These are phyloP conservation scores for Sugiyamaella neomexicana DNA, from an alignment of 1,139 yeast genomes.

Conservation along the genomic window DNA sequence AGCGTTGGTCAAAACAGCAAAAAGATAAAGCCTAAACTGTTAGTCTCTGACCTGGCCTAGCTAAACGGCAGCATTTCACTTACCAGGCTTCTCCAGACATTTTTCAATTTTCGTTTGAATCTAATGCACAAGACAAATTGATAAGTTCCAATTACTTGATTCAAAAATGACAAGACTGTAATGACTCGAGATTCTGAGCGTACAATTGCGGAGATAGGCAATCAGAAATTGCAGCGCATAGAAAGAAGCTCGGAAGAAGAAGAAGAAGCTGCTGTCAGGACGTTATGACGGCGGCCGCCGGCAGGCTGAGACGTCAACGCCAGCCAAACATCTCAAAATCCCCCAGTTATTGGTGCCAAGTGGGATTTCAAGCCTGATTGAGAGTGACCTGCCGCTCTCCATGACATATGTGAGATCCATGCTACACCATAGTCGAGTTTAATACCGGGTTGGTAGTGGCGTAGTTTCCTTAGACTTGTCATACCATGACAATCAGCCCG, in stretches of 20 bases:
- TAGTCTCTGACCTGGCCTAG: background rate
- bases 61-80: conserved; percentile 17
- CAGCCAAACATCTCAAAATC: no score
- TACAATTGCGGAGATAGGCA: background rate
- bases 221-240: background rate
- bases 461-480: background rate
- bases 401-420: no score
- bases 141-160: background rate
- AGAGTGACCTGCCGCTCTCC: no score
- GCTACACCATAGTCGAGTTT: no score
- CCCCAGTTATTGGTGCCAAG: no score
- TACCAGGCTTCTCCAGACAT: conserved; percentile 44
- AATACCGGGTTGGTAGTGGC: background rate
- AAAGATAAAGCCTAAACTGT: conserved; percentile 34
- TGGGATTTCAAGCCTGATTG: no score
- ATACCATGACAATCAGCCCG: background rate
- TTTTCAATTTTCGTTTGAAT: conserved; percentile 10
- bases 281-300: background rate
- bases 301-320: no score
- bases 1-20: conserved; percentile 85
- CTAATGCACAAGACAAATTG: no score
- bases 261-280: background rate
- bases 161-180: no score
- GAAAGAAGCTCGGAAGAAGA: background rate
- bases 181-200: no score